phyloP scores from a whole-genome alignment of 805 yeast species.

The Ogataea nitratoaversa region DNA sequence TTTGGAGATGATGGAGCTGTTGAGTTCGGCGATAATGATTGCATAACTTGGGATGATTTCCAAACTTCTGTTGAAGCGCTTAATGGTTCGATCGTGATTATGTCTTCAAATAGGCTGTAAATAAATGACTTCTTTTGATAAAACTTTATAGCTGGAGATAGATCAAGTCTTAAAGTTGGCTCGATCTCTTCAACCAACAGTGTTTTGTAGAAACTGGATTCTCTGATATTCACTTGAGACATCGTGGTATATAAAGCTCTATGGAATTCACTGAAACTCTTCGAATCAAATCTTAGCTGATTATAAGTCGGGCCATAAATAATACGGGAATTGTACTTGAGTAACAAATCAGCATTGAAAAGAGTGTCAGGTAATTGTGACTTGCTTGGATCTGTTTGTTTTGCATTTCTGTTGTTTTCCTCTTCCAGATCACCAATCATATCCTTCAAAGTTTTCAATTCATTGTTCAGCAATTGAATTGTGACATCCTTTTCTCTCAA shows the following conservation, averaged over 20 bases:
- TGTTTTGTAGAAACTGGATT: conserved; percentile 56
- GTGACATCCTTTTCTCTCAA: conserved; percentile 66
- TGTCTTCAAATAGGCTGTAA: conserved; percentile 69
- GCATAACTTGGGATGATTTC: conserved; percentile 32
- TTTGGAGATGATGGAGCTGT: conserved; percentile 13
- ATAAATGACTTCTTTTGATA: conserved; percentile 54
- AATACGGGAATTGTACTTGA: conserved; percentile 20
- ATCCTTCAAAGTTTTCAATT: conserved; percentile 61
- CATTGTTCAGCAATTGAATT: conserved; percentile 60
- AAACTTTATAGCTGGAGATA: conserved; percentile 61
- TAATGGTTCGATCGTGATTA: conserved; percentile 81
- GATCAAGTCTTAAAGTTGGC: conserved; percentile 60
- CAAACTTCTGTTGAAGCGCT: conserved; percentile 77
- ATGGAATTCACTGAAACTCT: conserved; percentile 41
- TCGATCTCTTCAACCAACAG: conserved; percentile 77
- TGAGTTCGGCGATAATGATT: conserved; percentile 5
- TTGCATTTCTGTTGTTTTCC: conserved; percentile 21
- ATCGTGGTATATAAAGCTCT: conserved; percentile 29
- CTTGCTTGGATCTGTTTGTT: conserved; percentile 1
- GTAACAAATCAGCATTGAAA: conserved; percentile 15
- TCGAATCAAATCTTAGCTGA: conserved; percentile 40
- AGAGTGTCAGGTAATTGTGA: conserved; percentile 13
- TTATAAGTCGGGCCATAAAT: conserved; percentile 30
- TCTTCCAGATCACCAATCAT: conserved; percentile 54
- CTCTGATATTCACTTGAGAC: conserved; percentile 33